phyloP scores from a whole-genome alignment of 2,329 filamentous ascomycete genomes.

The Claviceps monticola region DNA sequence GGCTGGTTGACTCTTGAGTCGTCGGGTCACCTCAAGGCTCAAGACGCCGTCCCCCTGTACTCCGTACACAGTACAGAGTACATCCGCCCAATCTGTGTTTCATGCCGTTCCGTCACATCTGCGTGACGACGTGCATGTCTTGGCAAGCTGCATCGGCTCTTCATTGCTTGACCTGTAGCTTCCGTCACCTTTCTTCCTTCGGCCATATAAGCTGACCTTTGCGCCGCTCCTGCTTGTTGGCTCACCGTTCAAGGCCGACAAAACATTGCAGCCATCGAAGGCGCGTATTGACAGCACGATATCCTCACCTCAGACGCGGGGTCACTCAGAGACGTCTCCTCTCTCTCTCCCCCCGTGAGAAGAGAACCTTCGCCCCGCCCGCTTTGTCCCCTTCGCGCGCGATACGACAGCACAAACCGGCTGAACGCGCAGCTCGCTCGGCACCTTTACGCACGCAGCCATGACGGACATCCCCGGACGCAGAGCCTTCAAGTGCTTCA shows the following conservation, averaged over 20 bases:
- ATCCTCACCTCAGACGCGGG: too few relatives aligned
- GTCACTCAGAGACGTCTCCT: not conserved
- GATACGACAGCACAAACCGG: not conserved
- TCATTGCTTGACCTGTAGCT: not conserved
- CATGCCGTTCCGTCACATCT: not conserved
- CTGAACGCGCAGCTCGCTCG: not conserved
- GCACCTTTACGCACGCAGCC: conserved; percentile 7
- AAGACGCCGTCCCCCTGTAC: not conserved
- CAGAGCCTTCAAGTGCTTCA: conserved; percentile 98
- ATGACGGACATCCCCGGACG: conserved; percentile 38
- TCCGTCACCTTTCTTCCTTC: not conserved
- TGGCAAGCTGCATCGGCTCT: not conserved
- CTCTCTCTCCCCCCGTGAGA: not conserved
- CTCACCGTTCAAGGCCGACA: not conserved
- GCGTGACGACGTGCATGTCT: not conserved
- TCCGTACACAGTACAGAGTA: too few relatives aligned
- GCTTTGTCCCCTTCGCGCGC: too few relatives aligned
- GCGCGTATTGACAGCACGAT: not conserved
- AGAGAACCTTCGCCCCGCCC: too few relatives aligned
- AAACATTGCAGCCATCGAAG: too few relatives aligned
- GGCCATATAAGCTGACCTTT: not conserved
- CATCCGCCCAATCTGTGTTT: not conserved
- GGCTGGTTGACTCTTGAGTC: not conserved
- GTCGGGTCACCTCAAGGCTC: not conserved
- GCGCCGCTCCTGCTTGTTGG: not conserved